Evolutionary conservation across 2,329 filamentous ascomycete genomes (phyloP), one percentile per base, ranked within the genome.

Genomic region (Arthrobotrys megalospora): DNA sequence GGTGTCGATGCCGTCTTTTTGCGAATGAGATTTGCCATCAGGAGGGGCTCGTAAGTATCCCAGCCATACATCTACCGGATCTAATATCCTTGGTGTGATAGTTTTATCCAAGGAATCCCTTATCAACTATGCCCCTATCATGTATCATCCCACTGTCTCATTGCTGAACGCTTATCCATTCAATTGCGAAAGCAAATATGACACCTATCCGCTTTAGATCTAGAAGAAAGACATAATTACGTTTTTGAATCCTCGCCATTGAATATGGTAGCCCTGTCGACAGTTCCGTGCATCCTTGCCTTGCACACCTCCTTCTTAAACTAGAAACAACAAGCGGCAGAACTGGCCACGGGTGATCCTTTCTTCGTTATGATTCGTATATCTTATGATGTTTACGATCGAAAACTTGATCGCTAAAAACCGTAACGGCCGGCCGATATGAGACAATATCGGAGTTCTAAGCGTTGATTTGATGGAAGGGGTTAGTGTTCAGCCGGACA

Each of bases 131-230:
- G 38, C 53, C 75, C 55, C 67, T 78, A 78, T 77, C 73, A 32
- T 77, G 60, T 77, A 77, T 68, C 75, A 78, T 78, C 67, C 75
- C 67, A 78, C 75, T 78, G 67, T 78, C 67, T 78, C 67, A 78
- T 68, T 63, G 70, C 36, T 12, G 47, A 68, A 60, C 62, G 47
- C 53, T 72, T 72, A 72, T 78, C 75, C 75, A 77, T 77, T 69
- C 53, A 66, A 67, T 78, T 72, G 66, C 50, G 62, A 71, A 41
- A 53, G 10, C 32, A 71, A 60, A 43, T 60, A 55, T 70, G 28
- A 55, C 43, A 62, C 67, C 60, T 66, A 45, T 66, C 67, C 75
- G 62, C 52, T 72, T 68, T 72, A 19, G 50, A 63, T 52, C 67
- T 78, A 72, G 67, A 32, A 53, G 58, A 77, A 70, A 68, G 67